Evolutionary conservation across 2,329 filamentous ascomycete species (phyloP), one percentile per base, ranked within the genome.

Genomic region (Massarina eburnea): DNA sequence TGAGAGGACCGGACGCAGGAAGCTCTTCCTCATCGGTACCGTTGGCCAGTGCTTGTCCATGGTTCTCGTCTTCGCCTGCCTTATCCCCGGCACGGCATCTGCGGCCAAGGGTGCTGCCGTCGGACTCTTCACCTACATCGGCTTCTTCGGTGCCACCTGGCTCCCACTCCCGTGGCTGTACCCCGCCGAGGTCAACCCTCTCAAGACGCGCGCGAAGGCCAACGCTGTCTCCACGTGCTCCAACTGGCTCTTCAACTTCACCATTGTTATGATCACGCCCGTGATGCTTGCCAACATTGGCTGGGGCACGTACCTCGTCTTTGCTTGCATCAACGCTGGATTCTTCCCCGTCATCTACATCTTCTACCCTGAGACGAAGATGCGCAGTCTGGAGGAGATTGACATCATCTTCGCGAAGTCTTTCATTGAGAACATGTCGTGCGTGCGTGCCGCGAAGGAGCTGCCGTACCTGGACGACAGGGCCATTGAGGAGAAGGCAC

Each of bases 91-190:
- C 26, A 64, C 57, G 1, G 22, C 58, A 2, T 55, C 43, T 8
- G 63, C 73, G 36, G 71, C 76, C 19, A 76, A 77, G 49, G 74
- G 75, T 22, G 75, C 76, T 1, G 75, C 78, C 8, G 82, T 85
- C 2, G 84, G 83, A 45, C 51, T 88, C 10, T 88, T 88, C 70
- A 77, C 82, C 2, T 88, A 86, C 68, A 87, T 87, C 58, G 81
- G 82, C 4, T 83, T 82, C 44, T 87, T 86, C 52, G 84, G 83
- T 26, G 82, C 83, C 0, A 83, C 81, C 1, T 85, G 81, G 77
- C 64, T 85, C 6, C 82, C 83, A 14, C 74, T 85, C 19, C 83
- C 83, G 1, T 87, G 82, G 83, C 54, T 69, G 66, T 83, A 68
- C 51, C 62, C 76, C 0, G 75, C 78, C 38, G 79, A 79, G 51